Conservation (phyloP, 352 stramenopile genomes). For the Globisporangium lucens region DNA sequence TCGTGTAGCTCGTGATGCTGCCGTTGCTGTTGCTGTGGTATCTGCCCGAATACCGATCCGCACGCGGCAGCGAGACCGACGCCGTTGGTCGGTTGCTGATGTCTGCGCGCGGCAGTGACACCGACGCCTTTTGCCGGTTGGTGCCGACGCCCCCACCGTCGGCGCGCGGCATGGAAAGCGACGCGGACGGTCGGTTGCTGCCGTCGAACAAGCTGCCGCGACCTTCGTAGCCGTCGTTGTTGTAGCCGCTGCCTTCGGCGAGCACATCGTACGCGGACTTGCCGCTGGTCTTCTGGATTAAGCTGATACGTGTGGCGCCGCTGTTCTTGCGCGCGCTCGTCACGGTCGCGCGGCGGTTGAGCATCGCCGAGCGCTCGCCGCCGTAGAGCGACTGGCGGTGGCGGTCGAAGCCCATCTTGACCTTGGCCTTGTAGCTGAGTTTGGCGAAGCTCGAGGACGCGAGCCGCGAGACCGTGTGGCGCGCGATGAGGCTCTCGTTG, state of each 20-base stretch:
- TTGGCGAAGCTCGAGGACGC: slow-evolving; percentile 27
- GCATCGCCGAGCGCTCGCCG: slow-evolving; percentile 14
- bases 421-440: slow-evolving; percentile 21
- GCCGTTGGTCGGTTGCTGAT: background rate
- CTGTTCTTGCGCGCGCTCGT: slow-evolving; percentile 17
- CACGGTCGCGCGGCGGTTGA: slow-evolving; percentile 21
- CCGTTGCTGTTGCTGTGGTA: slow-evolving; percentile 16
- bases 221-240: slow-evolving; percentile 9
- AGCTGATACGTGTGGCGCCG: slow-evolving; percentile 13
- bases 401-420: slow-evolving; percentile 21
- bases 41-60: background rate
- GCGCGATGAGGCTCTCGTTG: slow-evolving; percentile 58
- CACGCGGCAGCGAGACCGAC: slow-evolving; percentile 7
- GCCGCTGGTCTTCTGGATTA: slow-evolving; percentile 20
- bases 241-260: slow-evolving; percentile 8
- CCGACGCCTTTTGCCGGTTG: background rate
- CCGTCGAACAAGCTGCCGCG: slow-evolving; percentile 18
- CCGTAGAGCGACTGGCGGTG: slow-evolving; percentile 23
- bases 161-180: background rate
- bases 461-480: slow-evolving; percentile 50
- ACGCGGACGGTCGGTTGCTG: slow-evolving; percentile 3
- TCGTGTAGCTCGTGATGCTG: background rate
- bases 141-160: background rate
- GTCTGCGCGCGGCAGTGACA: slow-evolving; percentile 7
- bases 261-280: slow-evolving; percentile 21